phyloP scores from a whole-genome alignment of 371 early-diverging fungal species.

The Mucor piriformis region DNA sequence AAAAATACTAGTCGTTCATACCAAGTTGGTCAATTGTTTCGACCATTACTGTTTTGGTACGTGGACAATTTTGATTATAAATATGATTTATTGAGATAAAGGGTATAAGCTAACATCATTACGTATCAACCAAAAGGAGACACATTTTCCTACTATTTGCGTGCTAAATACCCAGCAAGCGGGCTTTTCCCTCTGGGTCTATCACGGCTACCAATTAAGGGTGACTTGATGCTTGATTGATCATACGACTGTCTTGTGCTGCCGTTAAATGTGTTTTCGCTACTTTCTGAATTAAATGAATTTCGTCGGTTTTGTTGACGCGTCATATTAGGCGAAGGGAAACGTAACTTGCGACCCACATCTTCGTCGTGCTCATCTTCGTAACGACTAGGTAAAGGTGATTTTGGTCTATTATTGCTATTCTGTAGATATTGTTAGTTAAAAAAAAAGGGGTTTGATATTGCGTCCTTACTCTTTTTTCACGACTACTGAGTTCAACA shows the following conservation, averaged over 20 bases:
- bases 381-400: constrained; percentile 5
- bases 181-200: constrained; percentile 22
- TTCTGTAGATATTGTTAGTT: not conserved
- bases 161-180: constrained; percentile 17
- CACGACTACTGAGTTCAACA: not conserved
- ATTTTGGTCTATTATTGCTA: constrained; percentile 9
- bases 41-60: no score
- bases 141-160: constrained; percentile 4
- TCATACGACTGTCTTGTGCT: constrained; percentile 2
- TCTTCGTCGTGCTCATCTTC: constrained; percentile 4
- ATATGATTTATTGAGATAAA: no score
- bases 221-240: constrained; percentile 13
- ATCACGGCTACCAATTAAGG: constrained; percentile 24
- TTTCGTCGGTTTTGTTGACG: constrained; percentile 2
- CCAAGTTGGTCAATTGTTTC: no score
- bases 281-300: constrained; percentile 15
- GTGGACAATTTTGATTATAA: no score
- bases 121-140: no score
- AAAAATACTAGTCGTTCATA: no score
- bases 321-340: constrained; percentile 8
- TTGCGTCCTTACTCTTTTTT: not conserved
- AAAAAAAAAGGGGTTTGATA: no score
- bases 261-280: not conserved
- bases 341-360: constrained; percentile 7
- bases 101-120: no score